Percentiles rank a stretch among this genome's conserved stretches.
These are phyloP conservation scores for Russula emetica DNA, from an alignment of 768 basidiomycete genomes.

Conservation along the genomic window DNA sequence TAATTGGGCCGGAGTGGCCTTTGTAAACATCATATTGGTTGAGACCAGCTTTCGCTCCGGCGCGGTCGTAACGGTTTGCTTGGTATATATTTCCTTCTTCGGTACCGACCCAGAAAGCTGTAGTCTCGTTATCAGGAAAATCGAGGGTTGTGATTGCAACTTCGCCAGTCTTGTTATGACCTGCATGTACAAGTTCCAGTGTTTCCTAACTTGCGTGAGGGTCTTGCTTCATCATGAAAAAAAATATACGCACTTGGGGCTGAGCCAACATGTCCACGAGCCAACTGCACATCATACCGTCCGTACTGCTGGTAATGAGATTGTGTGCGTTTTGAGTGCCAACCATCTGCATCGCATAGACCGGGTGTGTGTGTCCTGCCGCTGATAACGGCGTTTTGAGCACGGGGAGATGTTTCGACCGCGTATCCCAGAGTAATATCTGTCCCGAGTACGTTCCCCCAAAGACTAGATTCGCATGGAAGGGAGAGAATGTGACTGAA, in stretches of 20 bases:
- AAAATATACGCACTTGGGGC: slow-evolving; percentile 64
- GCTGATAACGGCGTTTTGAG: slow-evolving; percentile 95
- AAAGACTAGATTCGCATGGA: slow-evolving; percentile 94
- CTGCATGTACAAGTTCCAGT: slow-evolving; percentile 80
- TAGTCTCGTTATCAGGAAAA: slow-evolving; percentile 94
- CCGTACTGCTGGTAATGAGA: slow-evolving; percentile 92
- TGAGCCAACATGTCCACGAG: slow-evolving; percentile 97
- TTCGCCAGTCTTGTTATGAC: slow-evolving; percentile 95
- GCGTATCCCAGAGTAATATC: slow-evolving; percentile 96
- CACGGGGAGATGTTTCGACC: slow-evolving; percentile 93
- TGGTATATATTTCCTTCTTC: slow-evolving; percentile 98
- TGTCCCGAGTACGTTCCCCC: slow-evolving; percentile 99
- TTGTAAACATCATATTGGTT: slow-evolving; percentile 91
- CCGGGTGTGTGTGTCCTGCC: slow-evolving; percentile 95
- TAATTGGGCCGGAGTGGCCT: slow-evolving; percentile 90
- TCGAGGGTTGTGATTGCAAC: slow-evolving; percentile 91
- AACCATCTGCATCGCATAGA: slow-evolving; percentile 98
- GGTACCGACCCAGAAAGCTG: slow-evolving; percentile 96
- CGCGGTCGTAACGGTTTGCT: slow-evolving; percentile 94
- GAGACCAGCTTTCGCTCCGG: slow-evolving; percentile 92
- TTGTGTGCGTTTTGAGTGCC: slow-evolving; percentile 99
- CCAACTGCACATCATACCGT: slow-evolving; percentile 97
- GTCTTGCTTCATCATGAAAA: not conserved
- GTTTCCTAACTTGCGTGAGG: slow-evolving; percentile 63
- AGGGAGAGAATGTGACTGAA: slow-evolving; percentile 94